phyloP scores from a whole-genome alignment of 2,329 filamentous ascomycete species.

The Parastagonospora nodorum region DNA sequence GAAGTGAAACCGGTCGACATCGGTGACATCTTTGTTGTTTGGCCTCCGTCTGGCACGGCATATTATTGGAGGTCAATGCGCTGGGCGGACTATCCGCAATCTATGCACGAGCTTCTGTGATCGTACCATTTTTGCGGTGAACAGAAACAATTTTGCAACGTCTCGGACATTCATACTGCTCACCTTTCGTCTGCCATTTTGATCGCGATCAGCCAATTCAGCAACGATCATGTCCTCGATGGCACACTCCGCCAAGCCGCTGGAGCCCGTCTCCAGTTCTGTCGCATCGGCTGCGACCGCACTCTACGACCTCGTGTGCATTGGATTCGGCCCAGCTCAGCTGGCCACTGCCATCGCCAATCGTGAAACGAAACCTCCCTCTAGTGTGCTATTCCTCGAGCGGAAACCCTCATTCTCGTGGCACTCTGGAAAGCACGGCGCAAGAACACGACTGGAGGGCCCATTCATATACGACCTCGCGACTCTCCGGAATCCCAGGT shows the following conservation, averaged over 20 bases:
- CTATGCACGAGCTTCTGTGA: constrained; percentile 4
- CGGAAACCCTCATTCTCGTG: constrained; percentile 41
- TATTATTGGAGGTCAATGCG: constrained; percentile 15
- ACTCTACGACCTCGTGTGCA: constrained; percentile 41
- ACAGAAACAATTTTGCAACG: constrained; percentile 5
- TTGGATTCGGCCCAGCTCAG: constrained; percentile 44
- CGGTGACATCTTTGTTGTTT: constrained; percentile 24
- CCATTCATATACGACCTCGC: constrained; percentile 44
- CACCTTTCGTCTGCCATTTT: background rate
- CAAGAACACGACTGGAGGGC: constrained; percentile 41
- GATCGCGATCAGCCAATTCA: background rate
- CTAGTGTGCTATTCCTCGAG: constrained; percentile 40
- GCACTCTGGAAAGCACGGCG: constrained; percentile 32
- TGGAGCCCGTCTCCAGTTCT: constrained; percentile 16
- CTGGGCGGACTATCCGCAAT: constrained; percentile 8
- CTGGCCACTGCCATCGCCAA: constrained; percentile 44
- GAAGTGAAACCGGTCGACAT: constrained; percentile 7
- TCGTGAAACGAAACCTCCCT: constrained; percentile 32
- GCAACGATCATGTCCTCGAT: constrained; percentile 26
- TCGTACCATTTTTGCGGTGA: constrained; percentile 8
- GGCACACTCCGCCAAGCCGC: constrained; percentile 15
- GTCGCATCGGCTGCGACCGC: constrained; percentile 15
- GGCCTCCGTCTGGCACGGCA: constrained; percentile 9
- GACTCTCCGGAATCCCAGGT: constrained; percentile 43
- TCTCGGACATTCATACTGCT: background rate